Base-by-base conservation (phyloP, 164 flowering plant genomes). In the Nymphaea colorata region DNA sequence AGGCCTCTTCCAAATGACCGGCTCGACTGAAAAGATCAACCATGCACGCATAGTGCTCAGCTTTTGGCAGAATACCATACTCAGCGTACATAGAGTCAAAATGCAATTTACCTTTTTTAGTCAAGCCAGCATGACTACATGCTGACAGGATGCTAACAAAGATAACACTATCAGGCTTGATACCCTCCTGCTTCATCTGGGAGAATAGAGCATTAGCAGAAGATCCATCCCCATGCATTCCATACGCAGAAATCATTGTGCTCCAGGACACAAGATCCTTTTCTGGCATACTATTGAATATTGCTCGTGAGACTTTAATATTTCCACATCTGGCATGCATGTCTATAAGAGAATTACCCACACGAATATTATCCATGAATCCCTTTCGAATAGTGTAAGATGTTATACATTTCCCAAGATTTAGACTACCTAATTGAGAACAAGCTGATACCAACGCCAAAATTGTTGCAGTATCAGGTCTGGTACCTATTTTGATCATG, bases 31-130 rank as follows among this genome's bases (percentile, higher is more conserved):
- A 82, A 45, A 87, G 84, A 75, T 84, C 85, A 57, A 87, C 80
- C 77, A 85, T 64, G 74, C 92, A 85, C 7, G 81, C 82, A 64
- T 79, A 85, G 77, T 87, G 89, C 73, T 84, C 85, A 43, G 72
- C 62, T 61, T 72, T 65, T 15, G 83, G 87, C 44, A 25, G 5
- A n/a, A 80, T 64, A 41, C 79, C 80, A 18, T 76, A 69, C 59
- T 75, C 67, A 59, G 59, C 75, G 44, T 66, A 43, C 84, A 87
- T 82, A 11, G 76, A 74, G 6, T 73, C 62, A 71, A 85, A 82
- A 41, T 82, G 71, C 43, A 25, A 69, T 17, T 45, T 64, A 15
- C 83, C 82, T 71, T 84, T 74, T 18, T 84, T 84, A 44, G 79
- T 82, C 36, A 81, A 71, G 61, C 89, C 89, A 5, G 82, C 69